Base-by-base conservation (phyloP, 1,139 yeast genomes). In the Geotrichum klebahnii region DNA sequence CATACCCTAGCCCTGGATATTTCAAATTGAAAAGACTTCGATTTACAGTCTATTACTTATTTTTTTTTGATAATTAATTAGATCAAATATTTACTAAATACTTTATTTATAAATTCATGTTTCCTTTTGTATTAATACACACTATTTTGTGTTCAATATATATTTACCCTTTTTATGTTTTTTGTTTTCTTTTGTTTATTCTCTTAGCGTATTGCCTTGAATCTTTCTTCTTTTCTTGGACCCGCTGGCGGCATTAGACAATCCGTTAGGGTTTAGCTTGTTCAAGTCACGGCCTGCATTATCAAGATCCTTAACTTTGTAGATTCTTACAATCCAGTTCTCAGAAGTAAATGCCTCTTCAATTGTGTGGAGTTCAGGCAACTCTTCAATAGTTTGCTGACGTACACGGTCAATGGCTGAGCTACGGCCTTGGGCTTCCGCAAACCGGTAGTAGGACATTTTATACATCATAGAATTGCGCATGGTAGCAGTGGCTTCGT, bases 331-430 rank as follows among this genome's bases (percentile, higher is more conserved):
- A 60, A 94, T 78, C 97, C 97, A 94, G 75, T 92, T 94, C 65
- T 89, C 96, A 48, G 94, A 78, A 1, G 98, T 92, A 72, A 84
- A 94, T 0, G 84, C 98, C 73, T 94, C 99, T 63, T 94, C 98
- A 43, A 90, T 74, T 47, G 83, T 83, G 65, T 82, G 82, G 61
- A 90, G 75, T 47, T 79, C 75, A 50, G 75, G 73, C 9, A 62
- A 38, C n/a, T 71, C 70, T 5, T 78, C 75, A 60, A 94, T 77
- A 50, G 71, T 72, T 71, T 94, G 98, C 58, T 80, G 78, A 69
- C 99, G 85, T 8, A 89, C 97, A 63, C 97, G 79, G 72, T 94
- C 99, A 12, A 71, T 63, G 36, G 84, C 90, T 59, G 76, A 73
- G 5, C 80, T 80, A 44, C 74, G 75, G n/a, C 83, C 81, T 44